Evolutionary conservation across 441 rosid genomes (phyloP).

Genomic region (Heliophila coronopifolia): DNA sequence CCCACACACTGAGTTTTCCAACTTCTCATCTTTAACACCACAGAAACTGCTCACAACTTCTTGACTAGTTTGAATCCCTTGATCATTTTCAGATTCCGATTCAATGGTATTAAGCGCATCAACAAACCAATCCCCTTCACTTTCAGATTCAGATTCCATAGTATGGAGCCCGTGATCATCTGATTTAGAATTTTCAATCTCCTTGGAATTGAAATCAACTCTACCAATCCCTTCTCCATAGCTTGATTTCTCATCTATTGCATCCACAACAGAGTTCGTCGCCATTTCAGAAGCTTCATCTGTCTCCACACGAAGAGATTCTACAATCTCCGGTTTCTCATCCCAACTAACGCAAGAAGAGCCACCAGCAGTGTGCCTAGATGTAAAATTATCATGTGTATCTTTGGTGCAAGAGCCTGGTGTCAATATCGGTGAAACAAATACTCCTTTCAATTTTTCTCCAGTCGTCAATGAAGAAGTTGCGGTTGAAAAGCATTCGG

Average conservation of each 20-base stretch:
- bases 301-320: slow-evolving; percentile 32
- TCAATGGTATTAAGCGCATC: slow-evolving; percentile 90
- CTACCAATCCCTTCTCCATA: slow-evolving; percentile 25
- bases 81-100: slow-evolving; percentile 67
- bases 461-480: slow-evolving; percentile 42
- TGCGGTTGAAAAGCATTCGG: slow-evolving; percentile 40
- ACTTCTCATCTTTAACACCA: slow-evolving; percentile 13
- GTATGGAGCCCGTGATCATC: too few relatives aligned
- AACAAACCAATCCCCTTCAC: slow-evolving; percentile 66
- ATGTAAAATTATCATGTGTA: slow-evolving; percentile 28
- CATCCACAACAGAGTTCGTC: slow-evolving; percentile 27
- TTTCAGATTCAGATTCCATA: slow-evolving; percentile 56
- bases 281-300: slow-evolving; percentile 23
- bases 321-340: slow-evolving; percentile 73
- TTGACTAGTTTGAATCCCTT: slow-evolving; percentile 43
- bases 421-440: slow-evolving; percentile 34
- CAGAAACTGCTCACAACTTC: slow-evolving; percentile 36
- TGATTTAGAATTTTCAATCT: slow-evolving; percentile 30
- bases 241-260: slow-evolving; percentile 18
- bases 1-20: slow-evolving; percentile 18
- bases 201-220: slow-evolving; percentile 23
- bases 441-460: slow-evolving; percentile 39
- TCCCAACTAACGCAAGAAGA: slow-evolving; percentile 67
- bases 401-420: slow-evolving; percentile 33
- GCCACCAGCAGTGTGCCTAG: slow-evolving; percentile 27